Evolutionary conservation across 2,329 filamentous ascomycete species (phyloP).

Genomic region (Penicillium aurantiogriseum): DNA sequence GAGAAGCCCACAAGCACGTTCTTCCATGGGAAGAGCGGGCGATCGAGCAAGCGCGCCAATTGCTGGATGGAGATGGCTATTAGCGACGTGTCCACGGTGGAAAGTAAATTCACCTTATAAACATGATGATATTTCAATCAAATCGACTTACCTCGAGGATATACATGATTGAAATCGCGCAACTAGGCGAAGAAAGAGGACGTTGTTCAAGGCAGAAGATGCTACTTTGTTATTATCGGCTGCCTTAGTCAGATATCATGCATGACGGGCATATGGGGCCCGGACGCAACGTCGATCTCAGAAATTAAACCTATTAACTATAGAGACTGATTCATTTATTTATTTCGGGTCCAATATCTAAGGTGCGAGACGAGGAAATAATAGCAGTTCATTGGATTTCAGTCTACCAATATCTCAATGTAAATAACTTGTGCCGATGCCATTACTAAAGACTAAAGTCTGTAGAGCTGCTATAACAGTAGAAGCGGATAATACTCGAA

Average conservation of each 20-base stretch:
- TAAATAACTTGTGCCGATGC: not conserved
- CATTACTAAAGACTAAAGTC: not conserved
- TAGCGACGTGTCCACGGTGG: constrained; percentile 17
- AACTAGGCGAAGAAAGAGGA: constrained; percentile 16
- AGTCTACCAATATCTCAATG: not conserved
- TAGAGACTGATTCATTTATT: not conserved
- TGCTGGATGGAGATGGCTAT: constrained; percentile 41
- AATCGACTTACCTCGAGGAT: constrained; percentile 35
- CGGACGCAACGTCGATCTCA: not conserved
- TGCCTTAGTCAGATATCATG: constrained; percentile 26
- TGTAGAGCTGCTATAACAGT: not conserved
- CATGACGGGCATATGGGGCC: not conserved
- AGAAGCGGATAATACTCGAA: not conserved
- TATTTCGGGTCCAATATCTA: not conserved
- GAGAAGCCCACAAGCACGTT: constrained; percentile 93
- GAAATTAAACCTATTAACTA: not conserved
- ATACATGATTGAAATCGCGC: constrained; percentile 31
- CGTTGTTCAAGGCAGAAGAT: constrained; percentile 16
- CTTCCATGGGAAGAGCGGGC: constrained; percentile 96
- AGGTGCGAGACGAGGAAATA: not conserved
- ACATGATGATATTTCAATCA: not conserved
- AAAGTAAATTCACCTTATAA: constrained; percentile 7
- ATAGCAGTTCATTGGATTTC: too few species aligned
- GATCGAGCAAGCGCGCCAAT: constrained; percentile 83
- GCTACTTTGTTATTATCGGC: constrained; percentile 24